Evolutionary conservation across 1,139 yeast species (phyloP).

Genomic region (Hansenula lynferdii): DNA sequence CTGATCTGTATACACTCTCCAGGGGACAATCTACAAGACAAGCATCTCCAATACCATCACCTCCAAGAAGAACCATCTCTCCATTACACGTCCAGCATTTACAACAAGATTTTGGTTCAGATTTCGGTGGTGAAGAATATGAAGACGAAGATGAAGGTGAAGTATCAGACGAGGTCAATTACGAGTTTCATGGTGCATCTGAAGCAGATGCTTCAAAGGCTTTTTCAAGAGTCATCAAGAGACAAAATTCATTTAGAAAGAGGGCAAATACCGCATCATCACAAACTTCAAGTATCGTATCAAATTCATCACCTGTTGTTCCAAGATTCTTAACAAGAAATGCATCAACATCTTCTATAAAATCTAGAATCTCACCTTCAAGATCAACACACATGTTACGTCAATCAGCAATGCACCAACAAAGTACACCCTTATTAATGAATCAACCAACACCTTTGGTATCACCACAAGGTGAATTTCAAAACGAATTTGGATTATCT

Average conservation of each 20-base stretch:
- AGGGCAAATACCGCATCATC: slow-evolving; percentile 22
- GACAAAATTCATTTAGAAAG: slow-evolving; percentile 8
- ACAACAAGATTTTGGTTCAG: too few species aligned
- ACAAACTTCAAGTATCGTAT: slow-evolving; percentile 7
- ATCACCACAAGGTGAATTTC: slow-evolving; percentile 1
- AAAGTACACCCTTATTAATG: background rate
- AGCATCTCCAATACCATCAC: slow-evolving; percentile 17
- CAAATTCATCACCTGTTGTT: slow-evolving; percentile 5
- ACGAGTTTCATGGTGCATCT: slow-evolving; percentile 10
- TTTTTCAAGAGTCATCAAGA: slow-evolving; percentile 17
- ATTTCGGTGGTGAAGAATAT: background rate
- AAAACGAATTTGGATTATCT: slow-evolving; percentile 1
- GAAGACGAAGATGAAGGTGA: background rate
- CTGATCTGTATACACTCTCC: slow-evolving; percentile 14
- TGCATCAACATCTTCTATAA: slow-evolving; percentile 18
- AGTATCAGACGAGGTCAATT: slow-evolving; percentile 3
- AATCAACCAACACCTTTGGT: background rate
- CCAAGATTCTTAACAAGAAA: slow-evolving; percentile 12
- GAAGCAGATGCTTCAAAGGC: slow-evolving; percentile 21
- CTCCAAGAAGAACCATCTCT: slow-evolving; percentile 8
- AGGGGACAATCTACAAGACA: slow-evolving; percentile 10
- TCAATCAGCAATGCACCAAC: background rate
- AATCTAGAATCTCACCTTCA: slow-evolving; percentile 16
- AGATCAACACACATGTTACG: background rate
- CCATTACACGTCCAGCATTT: slow-evolving; percentile 2